A percentile compares a stretch with the other conserved stretches of the same genome.
These are phyloP conservation scores for Plasmodium vivax DNA, from an alignment of 169 alveolate genomes.

Conservation along the genomic window DNA sequence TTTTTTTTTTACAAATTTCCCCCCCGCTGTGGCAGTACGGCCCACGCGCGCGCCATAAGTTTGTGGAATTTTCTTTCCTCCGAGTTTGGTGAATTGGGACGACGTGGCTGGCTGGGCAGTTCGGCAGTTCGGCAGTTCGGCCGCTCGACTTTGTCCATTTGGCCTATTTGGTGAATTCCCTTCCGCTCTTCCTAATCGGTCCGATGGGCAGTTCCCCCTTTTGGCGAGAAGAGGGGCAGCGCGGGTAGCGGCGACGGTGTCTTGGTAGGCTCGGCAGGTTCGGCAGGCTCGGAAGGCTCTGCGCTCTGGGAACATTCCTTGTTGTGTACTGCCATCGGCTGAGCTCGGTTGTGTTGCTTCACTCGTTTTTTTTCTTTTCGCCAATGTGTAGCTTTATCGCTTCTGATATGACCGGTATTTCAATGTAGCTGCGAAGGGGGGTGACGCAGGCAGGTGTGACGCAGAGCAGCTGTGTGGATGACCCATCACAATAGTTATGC, in stretches of 20 bases:
- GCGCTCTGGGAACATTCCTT: background rate
- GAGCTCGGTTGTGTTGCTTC: background rate
- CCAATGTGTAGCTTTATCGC: slow-evolving; percentile 72
- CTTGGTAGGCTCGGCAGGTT: background rate
- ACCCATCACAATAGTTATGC: background rate
- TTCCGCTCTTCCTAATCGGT: background rate
- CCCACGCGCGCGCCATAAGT: background rate
- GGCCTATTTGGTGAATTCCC: background rate
- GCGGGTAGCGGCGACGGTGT: background rate
- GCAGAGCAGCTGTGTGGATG: background rate
- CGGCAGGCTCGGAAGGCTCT: background rate
- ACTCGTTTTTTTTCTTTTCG: slow-evolving; percentile 23
- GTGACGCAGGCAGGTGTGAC: background rate
- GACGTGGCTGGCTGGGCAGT: background rate
- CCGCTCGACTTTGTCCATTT: background rate
- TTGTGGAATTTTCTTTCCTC: background rate
- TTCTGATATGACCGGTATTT: slow-evolving; percentile 71
- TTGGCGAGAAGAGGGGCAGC: background rate
- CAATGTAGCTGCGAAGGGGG: slow-evolving; percentile 42
- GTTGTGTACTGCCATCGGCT: background rate
- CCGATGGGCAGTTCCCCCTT: background rate
- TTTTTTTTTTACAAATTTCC: background rate
- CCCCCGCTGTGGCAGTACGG: background rate
- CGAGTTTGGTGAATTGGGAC: background rate
- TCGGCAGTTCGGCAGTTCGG: background rate